Conservation (phyloP, 495 filamentous ascomycete species). For the Trypethelium eluteriae region DNA sequence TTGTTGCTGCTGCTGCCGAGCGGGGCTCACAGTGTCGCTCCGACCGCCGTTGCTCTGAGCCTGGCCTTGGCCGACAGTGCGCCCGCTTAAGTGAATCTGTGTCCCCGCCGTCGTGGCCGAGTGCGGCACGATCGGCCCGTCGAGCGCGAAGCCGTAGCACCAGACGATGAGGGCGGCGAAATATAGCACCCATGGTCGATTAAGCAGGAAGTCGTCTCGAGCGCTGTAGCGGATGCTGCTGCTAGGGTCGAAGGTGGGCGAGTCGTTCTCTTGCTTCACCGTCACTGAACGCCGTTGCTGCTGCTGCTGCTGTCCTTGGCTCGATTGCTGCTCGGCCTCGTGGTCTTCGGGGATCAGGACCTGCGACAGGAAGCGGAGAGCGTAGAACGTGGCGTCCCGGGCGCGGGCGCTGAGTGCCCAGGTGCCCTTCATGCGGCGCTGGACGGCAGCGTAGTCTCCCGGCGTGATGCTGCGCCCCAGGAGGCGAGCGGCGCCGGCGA, state of each 20-base stretch:
- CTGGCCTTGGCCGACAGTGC: not conserved
- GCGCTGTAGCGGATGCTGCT: slow-evolving; percentile 56
- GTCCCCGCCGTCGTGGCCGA: not conserved
- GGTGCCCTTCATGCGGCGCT: slow-evolving; percentile 73
- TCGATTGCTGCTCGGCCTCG: not conserved
- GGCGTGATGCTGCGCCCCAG: slow-evolving; percentile 78
- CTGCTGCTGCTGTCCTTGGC: slow-evolving; percentile 15
- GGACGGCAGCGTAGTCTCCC: slow-evolving; percentile 70
- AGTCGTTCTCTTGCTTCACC: slow-evolving; percentile 35
- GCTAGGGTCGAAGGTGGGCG: slow-evolving; percentile 14
- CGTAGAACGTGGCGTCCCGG: slow-evolving; percentile 89
- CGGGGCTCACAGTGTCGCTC: not conserved
- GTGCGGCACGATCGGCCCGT: slow-evolving; percentile 50
- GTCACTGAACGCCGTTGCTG: too few species aligned
- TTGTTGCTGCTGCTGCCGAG: not conserved
- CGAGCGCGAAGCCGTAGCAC: slow-evolving; percentile 89
- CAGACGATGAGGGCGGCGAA: slow-evolving; percentile 87
- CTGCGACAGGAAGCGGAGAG: slow-evolving; percentile 73
- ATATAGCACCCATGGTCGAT: slow-evolving; percentile 96
- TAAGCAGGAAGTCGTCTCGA: slow-evolving; percentile 80
- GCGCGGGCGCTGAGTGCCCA: slow-evolving; percentile 93
- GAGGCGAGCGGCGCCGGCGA: slow-evolving; percentile 74
- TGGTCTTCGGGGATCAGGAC: slow-evolving; percentile 56
- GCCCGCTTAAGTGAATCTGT: not conserved
- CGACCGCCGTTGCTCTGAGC: not conserved